Percentiles rank a stretch among this genome's conserved stretches.
phyloP scores from a whole-genome alignment of 805 yeast genomes.

The Wickerhamiella parazyma region DNA sequence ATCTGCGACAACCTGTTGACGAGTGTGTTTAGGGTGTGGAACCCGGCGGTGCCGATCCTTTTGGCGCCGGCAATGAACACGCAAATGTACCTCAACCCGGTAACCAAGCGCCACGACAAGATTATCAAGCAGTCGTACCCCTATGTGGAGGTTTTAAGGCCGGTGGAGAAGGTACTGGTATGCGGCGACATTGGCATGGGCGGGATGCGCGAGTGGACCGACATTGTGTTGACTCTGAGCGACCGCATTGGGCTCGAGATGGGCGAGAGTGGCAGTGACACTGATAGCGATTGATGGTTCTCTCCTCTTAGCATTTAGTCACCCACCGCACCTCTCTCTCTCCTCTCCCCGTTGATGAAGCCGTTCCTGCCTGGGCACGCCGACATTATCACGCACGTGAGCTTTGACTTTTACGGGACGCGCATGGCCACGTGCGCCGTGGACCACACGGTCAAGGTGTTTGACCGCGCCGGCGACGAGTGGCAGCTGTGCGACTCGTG shows the following conservation, averaged over 20 bases:
- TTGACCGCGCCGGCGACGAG: constrained; percentile 47
- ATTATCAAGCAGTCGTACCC: constrained; percentile 72
- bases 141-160: constrained; percentile 82
- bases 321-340: neutral
- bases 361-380: constrained; percentile 86
- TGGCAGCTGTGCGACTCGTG: constrained; percentile 85
- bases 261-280: constrained; percentile 21
- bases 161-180: constrained; percentile 87
- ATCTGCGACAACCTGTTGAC: constrained; percentile 85
- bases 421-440: constrained; percentile 90
- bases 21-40: constrained; percentile 88
- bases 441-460: constrained; percentile 85
- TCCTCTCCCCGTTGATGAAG: constrained; percentile 34
- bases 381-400: constrained; percentile 79
- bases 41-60: constrained; percentile 76
- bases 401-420: constrained; percentile 81
- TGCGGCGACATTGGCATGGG: constrained; percentile 99
- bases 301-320: neutral
- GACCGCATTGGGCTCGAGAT: constrained; percentile 22
- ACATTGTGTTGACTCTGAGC: constrained; percentile 77
- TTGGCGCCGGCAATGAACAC: constrained; percentile 96
- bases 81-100: constrained; percentile 76
- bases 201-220: constrained; percentile 96
- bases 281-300: constrained; percentile 8
- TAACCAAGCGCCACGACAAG: constrained; percentile 70